Conservation (phyloP, 352 stramenopile genomes). For the Aphanomyces euteiches region DNA sequence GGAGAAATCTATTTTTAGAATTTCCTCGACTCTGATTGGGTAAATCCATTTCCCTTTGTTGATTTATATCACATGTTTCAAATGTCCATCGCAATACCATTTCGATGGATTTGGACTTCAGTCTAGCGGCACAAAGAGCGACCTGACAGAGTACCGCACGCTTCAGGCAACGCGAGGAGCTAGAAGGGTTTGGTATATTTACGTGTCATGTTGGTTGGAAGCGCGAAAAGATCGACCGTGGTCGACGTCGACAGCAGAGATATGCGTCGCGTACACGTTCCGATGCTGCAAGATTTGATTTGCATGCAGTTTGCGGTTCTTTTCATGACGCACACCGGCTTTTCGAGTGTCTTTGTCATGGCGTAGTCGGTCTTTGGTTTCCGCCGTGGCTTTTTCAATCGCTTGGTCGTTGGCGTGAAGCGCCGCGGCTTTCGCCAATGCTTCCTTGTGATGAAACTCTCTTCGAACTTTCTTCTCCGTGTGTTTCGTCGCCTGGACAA, state of each 20-base stretch:
- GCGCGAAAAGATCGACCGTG: neutral
- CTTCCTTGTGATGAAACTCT: slow-evolving; percentile 31
- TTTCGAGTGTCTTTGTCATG: slow-evolving; percentile 63
- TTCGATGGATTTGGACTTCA: too few relatives aligned
- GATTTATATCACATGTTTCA: too few relatives aligned
- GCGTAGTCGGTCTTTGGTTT: slow-evolving; percentile 39
- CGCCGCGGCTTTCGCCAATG: slow-evolving; percentile 34
- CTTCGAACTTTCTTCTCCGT: slow-evolving; percentile 32
- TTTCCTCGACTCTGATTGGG: too few relatives aligned
- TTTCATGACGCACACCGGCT: slow-evolving; percentile 57
- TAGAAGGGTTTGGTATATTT: too few relatives aligned
- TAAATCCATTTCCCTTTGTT: too few relatives aligned
- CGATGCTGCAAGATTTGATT: slow-evolving; percentile 54
- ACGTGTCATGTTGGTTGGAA: neutral
- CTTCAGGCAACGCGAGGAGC: too few relatives aligned
- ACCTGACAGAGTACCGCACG: too few relatives aligned
- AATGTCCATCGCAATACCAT: too few relatives aligned
- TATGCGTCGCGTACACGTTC: slow-evolving; percentile 62
- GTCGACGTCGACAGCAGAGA: slow-evolving; percentile 35
- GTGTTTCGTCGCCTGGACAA: slow-evolving; percentile 43
- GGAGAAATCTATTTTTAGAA: too few relatives aligned
- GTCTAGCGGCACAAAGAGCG: too few relatives aligned
- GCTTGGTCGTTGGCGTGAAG: slow-evolving; percentile 33
- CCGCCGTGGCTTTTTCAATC: slow-evolving; percentile 40
- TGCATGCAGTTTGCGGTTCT: slow-evolving; percentile 50